A percentile compares a stretch with the other conserved stretches of the same genome.
Conservation (phyloP, 768 basidiomycete genomes). For the Auricularia sp. region DNA sequence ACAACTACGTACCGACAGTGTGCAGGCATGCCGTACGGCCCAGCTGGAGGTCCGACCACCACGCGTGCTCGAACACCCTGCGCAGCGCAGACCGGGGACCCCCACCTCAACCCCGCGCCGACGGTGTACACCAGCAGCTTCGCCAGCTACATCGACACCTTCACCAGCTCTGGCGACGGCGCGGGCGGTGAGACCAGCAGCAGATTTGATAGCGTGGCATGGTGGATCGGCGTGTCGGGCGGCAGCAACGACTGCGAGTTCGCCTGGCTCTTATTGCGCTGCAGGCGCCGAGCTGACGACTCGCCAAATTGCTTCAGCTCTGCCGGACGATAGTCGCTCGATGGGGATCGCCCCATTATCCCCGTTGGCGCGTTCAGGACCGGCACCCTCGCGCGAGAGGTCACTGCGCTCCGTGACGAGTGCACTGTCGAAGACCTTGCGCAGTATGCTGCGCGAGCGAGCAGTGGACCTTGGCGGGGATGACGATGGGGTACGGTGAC, state of each 20-base stretch:
- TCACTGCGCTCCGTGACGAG: conserved; percentile 42
- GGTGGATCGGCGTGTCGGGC: conserved; percentile 8
- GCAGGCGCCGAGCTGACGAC: neutral
- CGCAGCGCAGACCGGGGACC: too few species aligned
- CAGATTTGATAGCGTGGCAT: conserved; percentile 7
- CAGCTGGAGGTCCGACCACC: too few species aligned
- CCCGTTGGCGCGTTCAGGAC: conserved; percentile 10
- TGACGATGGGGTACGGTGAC: conserved; percentile 85
- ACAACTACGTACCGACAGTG: too few species aligned
- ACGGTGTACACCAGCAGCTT: conserved; percentile 85
- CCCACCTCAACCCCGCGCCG: conserved; percentile 34
- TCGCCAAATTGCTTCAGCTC: conserved; percentile 7
- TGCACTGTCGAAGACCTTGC: conserved; percentile 44
- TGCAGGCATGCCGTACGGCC: too few species aligned
- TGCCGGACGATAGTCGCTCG: conserved; percentile 49
- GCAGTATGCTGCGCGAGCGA: conserved; percentile 71
- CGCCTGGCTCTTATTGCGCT: conserved; percentile 5
- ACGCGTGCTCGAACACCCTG: too few species aligned
- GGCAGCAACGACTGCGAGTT: conserved; percentile 5
- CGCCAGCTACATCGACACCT: conserved; percentile 67
- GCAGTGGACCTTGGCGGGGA: conserved; percentile 91
- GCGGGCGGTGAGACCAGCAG: conserved; percentile 1
- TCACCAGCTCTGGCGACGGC: conserved; percentile 21
- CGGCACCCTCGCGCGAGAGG: conserved; percentile 14
- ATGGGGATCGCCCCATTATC: conserved; percentile 22